A percentile compares a stretch with the other conserved stretches of the same genome.
phyloP scores from a whole-genome alignment of 768 basidiomycete species.

The Auricularia sp. region DNA sequence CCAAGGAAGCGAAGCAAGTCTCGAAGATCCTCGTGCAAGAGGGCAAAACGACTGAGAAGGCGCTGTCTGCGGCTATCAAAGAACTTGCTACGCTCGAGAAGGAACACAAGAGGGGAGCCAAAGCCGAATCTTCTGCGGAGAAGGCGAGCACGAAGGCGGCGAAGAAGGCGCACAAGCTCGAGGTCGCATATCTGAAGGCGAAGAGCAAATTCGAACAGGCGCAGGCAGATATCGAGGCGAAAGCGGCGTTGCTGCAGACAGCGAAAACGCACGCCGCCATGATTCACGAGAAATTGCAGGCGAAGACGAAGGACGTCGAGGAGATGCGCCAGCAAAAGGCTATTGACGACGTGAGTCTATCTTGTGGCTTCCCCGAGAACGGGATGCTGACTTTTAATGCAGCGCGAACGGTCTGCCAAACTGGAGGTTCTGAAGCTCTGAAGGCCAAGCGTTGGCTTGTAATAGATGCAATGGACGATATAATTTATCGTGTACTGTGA shows the following conservation, averaged over 20 bases:
- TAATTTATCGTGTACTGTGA: too few relatives aligned
- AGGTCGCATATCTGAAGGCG: slow-evolving; percentile 50
- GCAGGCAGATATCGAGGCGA: slow-evolving; percentile 36
- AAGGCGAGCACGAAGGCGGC: slow-evolving; percentile 43
- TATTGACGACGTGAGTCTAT: slow-evolving; percentile 46
- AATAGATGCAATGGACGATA: too few relatives aligned
- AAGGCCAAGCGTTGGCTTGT: too few relatives aligned
- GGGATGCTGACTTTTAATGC: not conserved
- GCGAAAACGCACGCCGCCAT: slow-evolving; percentile 45
- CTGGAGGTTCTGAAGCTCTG: slow-evolving; percentile 16
- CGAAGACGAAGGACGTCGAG: slow-evolving; percentile 66
- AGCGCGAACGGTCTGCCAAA: slow-evolving; percentile 50
- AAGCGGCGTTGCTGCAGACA: slow-evolving; percentile 40
- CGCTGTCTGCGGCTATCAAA: slow-evolving; percentile 48
- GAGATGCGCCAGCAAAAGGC: slow-evolving; percentile 53
- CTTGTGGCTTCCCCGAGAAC: slow-evolving; percentile 5
- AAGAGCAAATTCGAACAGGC: slow-evolving; percentile 49
- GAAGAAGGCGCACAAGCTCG: slow-evolving; percentile 49
- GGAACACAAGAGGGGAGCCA: slow-evolving; percentile 55
- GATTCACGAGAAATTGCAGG: slow-evolving; percentile 51
- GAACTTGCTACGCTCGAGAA: slow-evolving; percentile 60
- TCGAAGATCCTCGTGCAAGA: slow-evolving; percentile 64
- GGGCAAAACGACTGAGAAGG: slow-evolving; percentile 55
- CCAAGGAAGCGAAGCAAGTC: slow-evolving; percentile 47
- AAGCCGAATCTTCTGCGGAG: slow-evolving; percentile 54